Evolutionary conservation across 768 basidiomycete species (phyloP).

Genomic region (Kwoniella bestiolae): DNA sequence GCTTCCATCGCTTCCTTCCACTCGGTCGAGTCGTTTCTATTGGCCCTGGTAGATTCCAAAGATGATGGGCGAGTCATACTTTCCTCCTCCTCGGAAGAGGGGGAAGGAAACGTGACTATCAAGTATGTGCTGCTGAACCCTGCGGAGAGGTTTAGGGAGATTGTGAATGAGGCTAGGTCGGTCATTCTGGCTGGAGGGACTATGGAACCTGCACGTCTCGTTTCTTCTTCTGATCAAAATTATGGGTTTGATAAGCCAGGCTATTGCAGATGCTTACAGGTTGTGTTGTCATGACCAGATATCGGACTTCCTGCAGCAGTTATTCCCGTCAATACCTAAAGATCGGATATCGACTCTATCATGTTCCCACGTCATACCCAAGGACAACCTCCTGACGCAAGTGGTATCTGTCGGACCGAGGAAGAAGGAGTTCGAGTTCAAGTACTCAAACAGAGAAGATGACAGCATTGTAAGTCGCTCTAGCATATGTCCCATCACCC

Average conservation of each 20-base stretch:
- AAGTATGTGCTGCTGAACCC: constrained; percentile 95
- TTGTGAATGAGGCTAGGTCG: constrained; percentile 76
- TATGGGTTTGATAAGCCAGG: too few relatives aligned
- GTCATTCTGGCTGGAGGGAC: constrained; percentile 96
- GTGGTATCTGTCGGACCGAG: constrained; percentile 75
- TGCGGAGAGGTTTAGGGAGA: constrained; percentile 79
- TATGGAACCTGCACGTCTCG: constrained; percentile 83
- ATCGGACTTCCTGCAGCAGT: constrained; percentile 78
- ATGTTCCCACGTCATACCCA: constrained; percentile 89
- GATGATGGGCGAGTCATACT: constrained; percentile 79
- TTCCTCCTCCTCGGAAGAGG: constrained; percentile 61
- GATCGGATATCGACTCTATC: constrained; percentile 78
- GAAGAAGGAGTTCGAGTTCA: constrained; percentile 77
- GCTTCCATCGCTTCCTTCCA: constrained; percentile 74
- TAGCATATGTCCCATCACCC: not conserved
- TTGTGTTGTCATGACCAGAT: constrained; percentile 63
- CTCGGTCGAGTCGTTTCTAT: constrained; percentile 74
- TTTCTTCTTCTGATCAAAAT: too few relatives aligned
- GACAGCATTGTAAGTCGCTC: constrained; percentile 62
- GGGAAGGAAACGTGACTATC: constrained; percentile 62
- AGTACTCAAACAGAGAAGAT: constrained; percentile 73
- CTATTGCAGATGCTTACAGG: not conserved
- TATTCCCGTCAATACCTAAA: constrained; percentile 70
- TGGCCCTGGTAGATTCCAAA: constrained; percentile 76
- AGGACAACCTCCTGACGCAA: constrained; percentile 73